Percentiles rank a stretch among this genome's conserved stretches.
These are phyloP conservation scores for Pseudogymnoascus sp. DNA, from an alignment of 2,329 filamentous ascomycete genomes.

Conservation along the genomic window DNA sequence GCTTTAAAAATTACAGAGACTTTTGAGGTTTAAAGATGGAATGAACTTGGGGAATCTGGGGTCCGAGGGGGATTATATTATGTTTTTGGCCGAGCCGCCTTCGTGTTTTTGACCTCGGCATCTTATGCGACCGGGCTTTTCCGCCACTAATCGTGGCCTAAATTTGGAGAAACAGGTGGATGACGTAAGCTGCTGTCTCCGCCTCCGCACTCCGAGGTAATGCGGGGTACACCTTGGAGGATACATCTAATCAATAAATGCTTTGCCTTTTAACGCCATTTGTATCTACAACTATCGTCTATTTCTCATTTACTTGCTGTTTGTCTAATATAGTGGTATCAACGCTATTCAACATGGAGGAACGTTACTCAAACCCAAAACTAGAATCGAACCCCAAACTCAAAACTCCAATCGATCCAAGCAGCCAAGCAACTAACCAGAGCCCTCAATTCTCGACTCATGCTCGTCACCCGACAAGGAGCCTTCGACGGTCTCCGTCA, in stretches of 20 bases:
- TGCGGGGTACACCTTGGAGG: background rate
- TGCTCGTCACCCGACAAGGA: background rate
- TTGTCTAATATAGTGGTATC: slow-evolving; percentile 6
- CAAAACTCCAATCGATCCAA: background rate
- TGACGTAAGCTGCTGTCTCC: background rate
- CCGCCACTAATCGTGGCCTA: background rate
- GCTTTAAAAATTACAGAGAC: background rate
- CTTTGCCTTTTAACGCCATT: background rate
- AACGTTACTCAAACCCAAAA: background rate
- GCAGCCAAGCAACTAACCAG: background rate
- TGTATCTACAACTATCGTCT: background rate
- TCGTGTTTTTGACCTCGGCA: slow-evolving; percentile 4
- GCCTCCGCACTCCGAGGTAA: background rate
- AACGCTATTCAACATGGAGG: slow-evolving; percentile 3
- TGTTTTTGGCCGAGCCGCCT: background rate
- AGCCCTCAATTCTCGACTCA: slow-evolving; percentile 3
- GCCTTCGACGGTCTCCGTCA: slow-evolving; percentile 60
- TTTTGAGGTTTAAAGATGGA: background rate
- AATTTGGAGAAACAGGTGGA: background rate
- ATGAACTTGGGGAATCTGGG: background rate
- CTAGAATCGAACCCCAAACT: background rate
- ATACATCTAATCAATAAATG: background rate
- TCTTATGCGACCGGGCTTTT: background rate
- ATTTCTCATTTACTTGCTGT: background rate
- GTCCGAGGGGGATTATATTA: background rate